phyloP scores from a whole-genome alignment of 176 grass and related monocot species.

The Urochloa ruziziensis region DNA sequence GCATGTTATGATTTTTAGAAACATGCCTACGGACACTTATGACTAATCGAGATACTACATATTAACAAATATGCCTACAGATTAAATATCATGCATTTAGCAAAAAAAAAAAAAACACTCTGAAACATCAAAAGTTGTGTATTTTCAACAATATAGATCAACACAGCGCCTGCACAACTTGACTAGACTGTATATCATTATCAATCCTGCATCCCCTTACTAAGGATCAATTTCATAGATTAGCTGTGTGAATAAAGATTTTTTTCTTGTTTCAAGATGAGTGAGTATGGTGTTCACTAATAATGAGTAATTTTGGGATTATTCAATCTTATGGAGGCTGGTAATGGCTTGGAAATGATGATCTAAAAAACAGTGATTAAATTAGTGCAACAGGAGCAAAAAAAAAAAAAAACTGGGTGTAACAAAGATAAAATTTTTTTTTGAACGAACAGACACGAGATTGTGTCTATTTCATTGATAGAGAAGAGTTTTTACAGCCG shows the following conservation, averaged over 20 bases:
- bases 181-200: neutral
- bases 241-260: neutral
- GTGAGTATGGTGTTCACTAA: neutral
- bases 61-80: no score
- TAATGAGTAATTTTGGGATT: neutral
- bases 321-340: neutral
- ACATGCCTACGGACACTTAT: no score
- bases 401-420: neutral
- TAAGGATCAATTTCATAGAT: neutral
- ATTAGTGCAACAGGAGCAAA: neutral
- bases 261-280: neutral
- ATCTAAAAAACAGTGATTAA: neutral
- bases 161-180: neutral
- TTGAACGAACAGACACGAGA: no score
- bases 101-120: no score
- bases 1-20: no score
- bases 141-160: no score
- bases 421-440: no score
- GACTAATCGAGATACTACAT: no score
- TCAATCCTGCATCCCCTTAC: neutral
- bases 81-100: no score
- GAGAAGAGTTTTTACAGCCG: no score
- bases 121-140: no score
- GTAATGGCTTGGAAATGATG: neutral
- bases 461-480: no score